Evolutionary conservation across 2,329 filamentous ascomycete genomes (phyloP), one percentile per base, ranked within the genome.

Genomic region (Penicillium paneum): DNA sequence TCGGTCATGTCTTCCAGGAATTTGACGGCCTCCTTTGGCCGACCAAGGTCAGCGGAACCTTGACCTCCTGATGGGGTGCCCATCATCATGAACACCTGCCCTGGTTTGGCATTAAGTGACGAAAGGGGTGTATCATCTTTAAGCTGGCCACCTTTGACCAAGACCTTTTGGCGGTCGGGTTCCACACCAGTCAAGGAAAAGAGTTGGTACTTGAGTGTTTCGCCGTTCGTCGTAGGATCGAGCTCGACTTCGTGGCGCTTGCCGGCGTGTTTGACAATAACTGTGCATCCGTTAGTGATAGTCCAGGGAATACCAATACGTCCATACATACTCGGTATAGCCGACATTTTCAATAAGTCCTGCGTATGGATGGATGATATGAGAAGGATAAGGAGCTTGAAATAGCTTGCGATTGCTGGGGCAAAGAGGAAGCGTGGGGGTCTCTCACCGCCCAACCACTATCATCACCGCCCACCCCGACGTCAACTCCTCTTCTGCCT

Each of bases 1-100:
- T 96, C 92, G 26, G 90, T 95, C 93, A 99, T 97, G 72, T 99
- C 94, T 75, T 99, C 94, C 59, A 96, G 76, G 67, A 99, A 99
- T 74, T 89, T 94, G 68, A 92, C 81, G 63, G 83, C 81, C 68
- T 95, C 88, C 69, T 88, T 89, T 31, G 94, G 94, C 49, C 79
- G 78, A 49, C 88, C 85, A 56, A 87, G 79, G 29, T 89, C 79
- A 19, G 75, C 80, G 15, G 78, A 74, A 32, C 75, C 78, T 39
- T 81, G 81, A 47, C 83, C 85, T 13, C 83, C 85, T 19, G 88
- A 86, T 4, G 93, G 89, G 3, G 90, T 94, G 35, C 95, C 95
- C 83, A 99, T 90, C 89, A 99, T 95, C 86, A 96, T 96, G 72
- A 99, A 89, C 21, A 80, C 83, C 73, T 96, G 90, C 53, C 89